Base-by-base conservation (phyloP, 164 flowering plant species). In the Vitis labrusca region DNA sequence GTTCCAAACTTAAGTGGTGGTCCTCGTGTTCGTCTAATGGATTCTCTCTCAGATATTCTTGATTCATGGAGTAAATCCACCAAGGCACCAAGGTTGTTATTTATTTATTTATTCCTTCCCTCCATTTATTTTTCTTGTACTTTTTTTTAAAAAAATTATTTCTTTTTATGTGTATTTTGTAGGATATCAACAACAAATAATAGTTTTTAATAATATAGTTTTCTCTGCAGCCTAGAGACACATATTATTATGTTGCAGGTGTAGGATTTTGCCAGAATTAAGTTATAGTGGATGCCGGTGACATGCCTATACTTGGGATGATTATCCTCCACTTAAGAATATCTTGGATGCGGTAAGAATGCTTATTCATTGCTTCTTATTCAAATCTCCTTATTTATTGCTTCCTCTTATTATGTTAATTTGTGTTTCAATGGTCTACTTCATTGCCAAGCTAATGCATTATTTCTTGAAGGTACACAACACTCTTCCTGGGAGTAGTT, bases 251-350 rank as follows among this genome's bases (percentile, higher is more conserved):
- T 19, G 79, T 95, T 52, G 94, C 97, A 14, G 78, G 77, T 69
- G 68, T 69, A 53, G 98, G 98, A 51, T 68, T 95, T 19, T 19
- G 79, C 80, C 88, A 11, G 84, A 85, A 17, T 76, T 90, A 66
- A 78, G 72, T 71, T 93, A 95, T 77, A 95, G 98, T 72, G 99
- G 99, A 51, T 90, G 88, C 73, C 79, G 81, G 74, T 97, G 93
- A 3, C 85, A 78, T 77, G 87, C 91, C 23, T 79, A 90, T 80
- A 81, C 89, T 19, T 95, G 98, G 98, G 92, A 93, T 71, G 92
- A 89, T 54, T 91, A 63, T 66, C 96, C 98, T 65, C 96, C 82
- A 2, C 91, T 95, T 9, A 83, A 78, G 73, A 80, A 81, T 17
- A 81, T 92, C 19, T 74, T 91, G 71, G 86, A 83, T 3, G 80